Evolutionary conservation across 352 stramenopile species (phyloP).

Genomic region (Phytophthora litchii): DNA sequence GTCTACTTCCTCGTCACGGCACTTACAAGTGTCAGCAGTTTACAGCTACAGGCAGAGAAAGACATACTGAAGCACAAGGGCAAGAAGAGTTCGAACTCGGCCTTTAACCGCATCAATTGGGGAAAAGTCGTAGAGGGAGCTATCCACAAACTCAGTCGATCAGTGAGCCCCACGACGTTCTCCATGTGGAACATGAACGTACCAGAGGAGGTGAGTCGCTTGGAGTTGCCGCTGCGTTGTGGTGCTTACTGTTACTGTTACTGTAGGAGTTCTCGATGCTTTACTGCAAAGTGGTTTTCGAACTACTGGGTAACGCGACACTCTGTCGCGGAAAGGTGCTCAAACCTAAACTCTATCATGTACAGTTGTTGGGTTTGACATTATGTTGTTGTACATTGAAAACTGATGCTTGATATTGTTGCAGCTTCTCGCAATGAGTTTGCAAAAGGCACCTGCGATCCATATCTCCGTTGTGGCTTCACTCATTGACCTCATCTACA

Average conservation of each 20-base stretch:
- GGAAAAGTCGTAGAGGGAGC: slow-evolving; percentile 66
- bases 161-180: slow-evolving; percentile 67
- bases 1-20: slow-evolving; percentile 79
- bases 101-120: slow-evolving; percentile 62
- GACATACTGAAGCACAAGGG: slow-evolving; percentile 65
- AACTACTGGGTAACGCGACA: slow-evolving; percentile 67
- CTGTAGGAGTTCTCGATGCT: slow-evolving; percentile 76
- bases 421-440: slow-evolving; percentile 64
- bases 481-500: slow-evolving; percentile 77
- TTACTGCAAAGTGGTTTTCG: slow-evolving; percentile 74
- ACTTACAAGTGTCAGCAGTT: slow-evolving; percentile 53
- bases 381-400: not conserved
- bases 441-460: slow-evolving; percentile 67
- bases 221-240: not conserved
- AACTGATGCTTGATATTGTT: slow-evolving; percentile 5
- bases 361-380: slow-evolving; percentile 20
- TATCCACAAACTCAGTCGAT: slow-evolving; percentile 63
- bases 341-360: slow-evolving; percentile 73
- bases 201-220: slow-evolving; percentile 59
- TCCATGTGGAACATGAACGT: slow-evolving; percentile 82
- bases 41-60: slow-evolving; percentile 61
- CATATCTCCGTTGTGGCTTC: slow-evolving; percentile 74
- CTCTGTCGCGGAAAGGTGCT: slow-evolving; percentile 67
- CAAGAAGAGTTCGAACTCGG: slow-evolving; percentile 45
- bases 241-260: not conserved